These are phyloP conservation scores for Boletellus ananiceps DNA, from an alignment of 768 basidiomycete genomes.

Conservation along the genomic window DNA sequence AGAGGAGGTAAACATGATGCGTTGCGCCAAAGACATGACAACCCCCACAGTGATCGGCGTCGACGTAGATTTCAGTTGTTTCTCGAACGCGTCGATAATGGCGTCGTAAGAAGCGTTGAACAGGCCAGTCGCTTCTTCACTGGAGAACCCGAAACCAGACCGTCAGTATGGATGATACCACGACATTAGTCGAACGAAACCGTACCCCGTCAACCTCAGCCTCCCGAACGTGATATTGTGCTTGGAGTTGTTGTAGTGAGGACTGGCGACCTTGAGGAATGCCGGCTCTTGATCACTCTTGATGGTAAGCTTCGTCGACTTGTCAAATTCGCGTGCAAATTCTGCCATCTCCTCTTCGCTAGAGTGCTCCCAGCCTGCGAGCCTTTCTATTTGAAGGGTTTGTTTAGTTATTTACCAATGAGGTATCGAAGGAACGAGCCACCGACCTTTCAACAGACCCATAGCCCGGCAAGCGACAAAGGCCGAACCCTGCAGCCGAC, in stretches of 20 bases:
- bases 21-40: no score
- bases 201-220: background rate
- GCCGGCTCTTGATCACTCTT: slow-evolving; percentile 4
- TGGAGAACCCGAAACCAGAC: background rate
- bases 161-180: no score
- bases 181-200: no score
- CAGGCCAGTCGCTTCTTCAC: slow-evolving; percentile 4
- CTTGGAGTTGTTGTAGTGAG: background rate
- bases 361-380: background rate
- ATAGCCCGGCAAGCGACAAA: slow-evolving; percentile 42
- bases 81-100: slow-evolving; percentile 10
- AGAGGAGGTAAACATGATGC: background rate
- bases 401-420: no score
- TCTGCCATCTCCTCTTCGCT: background rate
- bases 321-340: background rate
- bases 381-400: background rate
- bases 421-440: background rate
- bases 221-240: slow-evolving; percentile 4
- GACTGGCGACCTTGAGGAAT: slow-evolving; percentile 8
- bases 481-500: slow-evolving; percentile 43
- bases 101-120: slow-evolving; percentile 9
- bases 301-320: slow-evolving; percentile 4
- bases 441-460: slow-evolving; percentile 32
- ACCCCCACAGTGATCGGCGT: slow-evolving; percentile 2
- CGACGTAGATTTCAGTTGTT: background rate